Conservation (phyloP, 371 early-diverging fungal species). For the Mucor racemosus region DNA sequence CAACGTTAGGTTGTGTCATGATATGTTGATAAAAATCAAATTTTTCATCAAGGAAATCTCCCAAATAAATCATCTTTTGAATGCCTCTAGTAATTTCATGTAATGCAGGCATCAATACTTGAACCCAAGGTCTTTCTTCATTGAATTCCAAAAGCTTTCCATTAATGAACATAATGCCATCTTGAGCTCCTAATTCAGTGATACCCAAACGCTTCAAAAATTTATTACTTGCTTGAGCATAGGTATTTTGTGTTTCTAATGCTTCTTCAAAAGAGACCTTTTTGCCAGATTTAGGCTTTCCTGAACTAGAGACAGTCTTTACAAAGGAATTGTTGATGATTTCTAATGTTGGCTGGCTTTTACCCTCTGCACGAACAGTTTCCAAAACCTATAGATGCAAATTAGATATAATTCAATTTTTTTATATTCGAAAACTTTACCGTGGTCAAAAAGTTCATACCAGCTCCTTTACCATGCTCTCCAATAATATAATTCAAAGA, state of each 20-base stretch:
- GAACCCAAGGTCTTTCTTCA: constrained; percentile 53
- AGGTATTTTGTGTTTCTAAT: constrained; percentile 28
- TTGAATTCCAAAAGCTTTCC: constrained; percentile 71
- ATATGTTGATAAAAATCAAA: constrained; percentile 70
- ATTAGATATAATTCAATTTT: background rate
- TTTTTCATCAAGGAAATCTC: constrained; percentile 50
- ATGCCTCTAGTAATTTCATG: constrained; percentile 41
- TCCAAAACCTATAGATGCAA: constrained; percentile 11
- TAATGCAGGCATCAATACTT: constrained; percentile 37
- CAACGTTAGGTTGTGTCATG: constrained; percentile 62
- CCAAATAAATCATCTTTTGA: constrained; percentile 33
- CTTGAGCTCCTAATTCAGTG: constrained; percentile 11
- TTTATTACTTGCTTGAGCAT: constrained; percentile 17
- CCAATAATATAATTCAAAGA: constrained; percentile 45
- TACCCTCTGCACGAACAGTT: background rate
- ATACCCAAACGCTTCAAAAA: constrained; percentile 49
- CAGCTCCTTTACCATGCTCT: constrained; percentile 30
- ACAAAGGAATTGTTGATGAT: constrained; percentile 17
- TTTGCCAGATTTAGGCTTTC: constrained; percentile 14
- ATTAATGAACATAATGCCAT: constrained; percentile 75
- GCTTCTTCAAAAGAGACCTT: constrained; percentile 34
- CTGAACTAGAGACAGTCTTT: background rate
- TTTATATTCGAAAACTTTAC: background rate
- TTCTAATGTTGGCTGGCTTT: constrained; percentile 7
- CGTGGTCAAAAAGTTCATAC: constrained; percentile 40